Conservation (phyloP, 805 yeast species). For the Candida wancherniae region DNA sequence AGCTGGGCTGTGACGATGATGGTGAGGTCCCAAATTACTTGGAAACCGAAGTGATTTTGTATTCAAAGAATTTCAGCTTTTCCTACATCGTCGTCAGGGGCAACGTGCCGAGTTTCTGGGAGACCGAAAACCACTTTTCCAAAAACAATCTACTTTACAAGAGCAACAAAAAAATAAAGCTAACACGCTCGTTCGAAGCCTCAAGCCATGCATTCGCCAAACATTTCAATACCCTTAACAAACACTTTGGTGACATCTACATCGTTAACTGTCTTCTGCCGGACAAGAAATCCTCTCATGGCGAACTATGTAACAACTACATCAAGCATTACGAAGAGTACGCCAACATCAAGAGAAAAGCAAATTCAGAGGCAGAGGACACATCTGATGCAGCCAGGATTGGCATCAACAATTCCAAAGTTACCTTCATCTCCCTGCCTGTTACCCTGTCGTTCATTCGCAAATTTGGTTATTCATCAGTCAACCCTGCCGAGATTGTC, state of each 20-base stretch:
- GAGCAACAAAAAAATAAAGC: constrained; percentile 38
- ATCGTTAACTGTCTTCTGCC: constrained; percentile 46
- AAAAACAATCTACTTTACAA: constrained; percentile 28
- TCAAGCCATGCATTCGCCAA: constrained; percentile 47
- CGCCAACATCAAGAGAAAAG: constrained; percentile 6
- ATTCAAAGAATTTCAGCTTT: constrained; percentile 36
- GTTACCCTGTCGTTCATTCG: constrained; percentile 29
- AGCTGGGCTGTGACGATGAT: constrained; percentile 55
- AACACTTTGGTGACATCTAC: constrained; percentile 47
- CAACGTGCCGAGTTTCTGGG: constrained; percentile 55
- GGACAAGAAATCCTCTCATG: constrained; percentile 39
- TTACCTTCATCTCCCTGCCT: constrained; percentile 28
- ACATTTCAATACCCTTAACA: constrained; percentile 45
- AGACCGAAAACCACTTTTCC: constrained; percentile 40
- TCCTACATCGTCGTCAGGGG: constrained; percentile 47
- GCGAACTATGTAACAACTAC: constrained; percentile 40
- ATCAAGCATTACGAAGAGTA: constrained; percentile 13
- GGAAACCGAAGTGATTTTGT: constrained; percentile 48
- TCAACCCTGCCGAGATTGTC: constrained; percentile 31
- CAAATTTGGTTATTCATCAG: constrained; percentile 30
- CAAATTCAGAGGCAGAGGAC: constrained; percentile 5
- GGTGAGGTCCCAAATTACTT: constrained; percentile 49
- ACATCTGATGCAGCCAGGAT: constrained; percentile 20
- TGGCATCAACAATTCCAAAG: constrained; percentile 21
- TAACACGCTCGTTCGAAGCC: constrained; percentile 51